Conservation (phyloP, 805 yeast genomes). For the Spathaspora boniae region DNA sequence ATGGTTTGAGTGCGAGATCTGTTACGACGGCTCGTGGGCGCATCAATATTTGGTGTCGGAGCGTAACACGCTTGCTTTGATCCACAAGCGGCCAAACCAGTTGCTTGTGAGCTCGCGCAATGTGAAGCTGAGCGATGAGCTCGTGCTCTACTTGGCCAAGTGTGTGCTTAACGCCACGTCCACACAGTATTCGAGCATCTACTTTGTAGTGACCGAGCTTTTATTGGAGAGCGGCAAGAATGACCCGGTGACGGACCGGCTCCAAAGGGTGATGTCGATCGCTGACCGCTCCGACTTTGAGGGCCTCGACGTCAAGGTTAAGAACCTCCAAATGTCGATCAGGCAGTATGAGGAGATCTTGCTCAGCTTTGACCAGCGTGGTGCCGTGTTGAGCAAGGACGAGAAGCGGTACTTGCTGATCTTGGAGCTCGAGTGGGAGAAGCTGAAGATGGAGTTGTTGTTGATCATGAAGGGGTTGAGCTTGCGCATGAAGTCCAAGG, state of each 20-base stretch:
- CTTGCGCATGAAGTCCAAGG: constrained; percentile 14
- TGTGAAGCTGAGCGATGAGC: constrained; percentile 22
- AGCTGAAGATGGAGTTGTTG: constrained; percentile 29
- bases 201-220: constrained; percentile 32
- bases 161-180: constrained; percentile 37
- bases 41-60: constrained; percentile 32
- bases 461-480: constrained; percentile 31
- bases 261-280: constrained; percentile 34
- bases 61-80: constrained; percentile 37
- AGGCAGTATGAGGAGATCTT: constrained; percentile 31
- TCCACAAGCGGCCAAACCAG: constrained; percentile 50
- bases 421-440: constrained; percentile 32
- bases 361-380: constrained; percentile 36
- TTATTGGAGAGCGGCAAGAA: constrained; percentile 24
- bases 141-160: constrained; percentile 33
- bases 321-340: constrained; percentile 28
- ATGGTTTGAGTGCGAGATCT: constrained; percentile 73
- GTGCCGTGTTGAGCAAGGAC: constrained; percentile 16
- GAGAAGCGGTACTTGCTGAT: constrained; percentile 20
- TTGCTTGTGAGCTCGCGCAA: constrained; percentile 27
- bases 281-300: constrained; percentile 34
- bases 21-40: constrained; percentile 44
- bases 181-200: constrained; percentile 34
- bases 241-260: constrained; percentile 34
- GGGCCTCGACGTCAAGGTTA: constrained; percentile 29